Base-by-base conservation (phyloP, 768 basidiomycete genomes). In the Leccinum longicurvipes region DNA sequence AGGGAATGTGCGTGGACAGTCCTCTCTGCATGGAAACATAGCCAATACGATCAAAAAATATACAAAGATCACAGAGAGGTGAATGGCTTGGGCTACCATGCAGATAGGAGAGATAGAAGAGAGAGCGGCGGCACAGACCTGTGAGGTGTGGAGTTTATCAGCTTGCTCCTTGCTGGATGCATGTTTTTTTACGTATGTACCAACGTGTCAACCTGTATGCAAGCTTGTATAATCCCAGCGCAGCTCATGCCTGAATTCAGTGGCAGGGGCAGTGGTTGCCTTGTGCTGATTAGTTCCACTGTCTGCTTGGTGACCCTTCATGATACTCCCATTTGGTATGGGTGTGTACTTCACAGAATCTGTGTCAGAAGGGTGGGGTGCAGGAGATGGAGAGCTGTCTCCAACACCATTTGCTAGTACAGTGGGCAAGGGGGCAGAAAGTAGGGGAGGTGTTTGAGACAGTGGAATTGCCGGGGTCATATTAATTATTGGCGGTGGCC, bases 331-430 rank as follows among this genome's bases (percentile, higher is more conserved):
- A 23, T 67, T 71, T 2, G 59, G 54, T 15, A 60, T 48, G 8
- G 63, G 41, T 24, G 15, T 28, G 42, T 54, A 51, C 50, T 69
- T 72, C 34, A 52, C 52, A 2, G 57, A 53, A 49, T 82, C 82
- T 27, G 76, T 66, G 47, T 83, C 80, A 1, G 79, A 73, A 68
- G 80, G 73, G 39, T 27, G 47, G 6, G 66, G 58, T 10, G 69
- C 75, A 55, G 81, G 79, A 2, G 71, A 59, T 11, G 63, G 63
- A 34, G 65, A 63, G 19, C 57, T 36, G 10, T 69, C 71, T 29
- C 70, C 73, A 15, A 71, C 58, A 7, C 76, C 76, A 36, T 76
- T 79, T 14, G 46, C 34, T 1, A 72, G 42, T 12, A 59, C 25
- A 63, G 63, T 1, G 68, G 69, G 53, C 9, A 60, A 53, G 7